Percentiles rank a stretch among this genome's conserved stretches.
These are phyloP conservation scores for Xylariaceae sp. DNA, from an alignment of 2,329 filamentous ascomycete genomes.

Conservation along the genomic window DNA sequence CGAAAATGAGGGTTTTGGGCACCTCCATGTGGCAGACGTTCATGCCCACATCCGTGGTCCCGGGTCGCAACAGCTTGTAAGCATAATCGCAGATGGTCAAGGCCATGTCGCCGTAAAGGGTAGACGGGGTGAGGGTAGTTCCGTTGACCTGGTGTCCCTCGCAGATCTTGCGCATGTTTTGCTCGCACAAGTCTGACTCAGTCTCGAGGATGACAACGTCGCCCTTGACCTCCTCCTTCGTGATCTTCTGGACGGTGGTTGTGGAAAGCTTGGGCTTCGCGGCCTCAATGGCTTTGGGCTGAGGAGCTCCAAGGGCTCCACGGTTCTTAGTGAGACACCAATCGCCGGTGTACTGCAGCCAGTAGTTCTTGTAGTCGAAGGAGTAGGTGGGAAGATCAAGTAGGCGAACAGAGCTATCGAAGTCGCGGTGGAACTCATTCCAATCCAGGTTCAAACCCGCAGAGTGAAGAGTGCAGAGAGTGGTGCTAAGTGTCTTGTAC, in stretches of 20 bases:
- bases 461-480: constrained; percentile 48
- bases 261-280: constrained; percentile 51
- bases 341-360: constrained; percentile 53
- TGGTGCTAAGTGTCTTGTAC: constrained; percentile 56
- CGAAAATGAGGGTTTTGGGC: constrained; percentile 59
- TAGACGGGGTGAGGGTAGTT: constrained; percentile 56
- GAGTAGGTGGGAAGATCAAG: constrained; percentile 60
- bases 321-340: constrained; percentile 64
- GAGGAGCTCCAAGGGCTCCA: constrained; percentile 36
- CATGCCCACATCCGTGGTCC: constrained; percentile 46
- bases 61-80: constrained; percentile 55
- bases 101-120: constrained; percentile 41
- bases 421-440: constrained; percentile 59
- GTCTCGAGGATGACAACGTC: constrained; percentile 53
- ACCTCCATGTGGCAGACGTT: constrained; percentile 64
- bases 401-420: constrained; percentile 48
- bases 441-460: constrained; percentile 56
- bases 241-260: constrained; percentile 57
- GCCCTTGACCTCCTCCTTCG: constrained; percentile 54
- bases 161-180: constrained; percentile 54
- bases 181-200: constrained; percentile 58
- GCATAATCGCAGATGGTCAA: constrained; percentile 58
- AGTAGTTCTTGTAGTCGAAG: constrained; percentile 66
- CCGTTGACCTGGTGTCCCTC: constrained; percentile 63
- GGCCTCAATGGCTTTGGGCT: constrained; percentile 20